phyloP scores from a whole-genome alignment of 164 flowering plant species.

The Saururus chinensis region DNA sequence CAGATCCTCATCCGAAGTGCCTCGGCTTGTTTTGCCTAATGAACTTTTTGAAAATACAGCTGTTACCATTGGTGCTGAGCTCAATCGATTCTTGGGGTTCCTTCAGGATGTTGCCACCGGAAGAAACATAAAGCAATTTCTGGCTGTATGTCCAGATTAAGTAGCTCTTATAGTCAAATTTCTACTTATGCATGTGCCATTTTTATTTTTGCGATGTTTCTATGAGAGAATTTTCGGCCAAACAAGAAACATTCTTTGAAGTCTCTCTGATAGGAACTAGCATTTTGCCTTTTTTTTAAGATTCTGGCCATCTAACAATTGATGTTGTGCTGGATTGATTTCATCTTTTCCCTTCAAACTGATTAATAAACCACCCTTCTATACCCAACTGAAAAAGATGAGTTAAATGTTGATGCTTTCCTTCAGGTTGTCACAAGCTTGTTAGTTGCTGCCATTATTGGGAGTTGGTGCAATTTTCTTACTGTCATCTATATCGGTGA shows the following conservation, averaged over 20 bases:
- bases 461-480: slow-evolving; percentile 93
- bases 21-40: slow-evolving; percentile 48
- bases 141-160: slow-evolving; percentile 32
- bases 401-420: background rate
- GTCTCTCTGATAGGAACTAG: no score
- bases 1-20: slow-evolving; percentile 60
- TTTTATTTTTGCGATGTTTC: background rate
- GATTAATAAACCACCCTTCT: background rate
- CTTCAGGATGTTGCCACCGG: slow-evolving; percentile 75
- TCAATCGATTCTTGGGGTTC: slow-evolving; percentile 51
- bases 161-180: background rate
- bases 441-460: slow-evolving; percentile 66
- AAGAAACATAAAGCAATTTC: slow-evolving; percentile 74
- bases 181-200: background rate
- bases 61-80: slow-evolving; percentile 36
- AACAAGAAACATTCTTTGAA: background rate
- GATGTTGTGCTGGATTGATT: background rate
- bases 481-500: slow-evolving; percentile 78
- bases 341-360: background rate
- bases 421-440: slow-evolving; percentile 57
- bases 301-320: background rate
- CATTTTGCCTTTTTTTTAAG: background rate
- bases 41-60: slow-evolving; percentile 62
- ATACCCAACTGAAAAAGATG: background rate
- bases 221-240: background rate